Evolutionary conservation across 345 rosid genomes (phyloP), one percentile per base, ranked within the genome.

Genomic region (Citrus glauca): DNA sequence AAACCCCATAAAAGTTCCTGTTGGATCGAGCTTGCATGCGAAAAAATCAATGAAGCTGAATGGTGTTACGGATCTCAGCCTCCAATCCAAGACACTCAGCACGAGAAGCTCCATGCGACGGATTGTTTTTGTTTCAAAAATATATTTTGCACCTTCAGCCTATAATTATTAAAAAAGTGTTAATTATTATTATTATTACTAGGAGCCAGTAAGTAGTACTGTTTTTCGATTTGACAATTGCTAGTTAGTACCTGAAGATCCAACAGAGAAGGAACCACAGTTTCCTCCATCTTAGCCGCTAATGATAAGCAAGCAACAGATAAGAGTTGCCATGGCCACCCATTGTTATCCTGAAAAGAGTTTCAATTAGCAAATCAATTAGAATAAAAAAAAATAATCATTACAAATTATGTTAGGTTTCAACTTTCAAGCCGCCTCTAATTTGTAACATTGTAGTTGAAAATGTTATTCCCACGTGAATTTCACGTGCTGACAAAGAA

Each of bases 261-360:
- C 75, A 92, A 61, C 24, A 94, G 90, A 76, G 84, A 79, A 79
- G 98, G 99, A 91, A 89, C 99, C 74, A 90, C 87, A 73, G 92
- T 87, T 84, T 94, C 99, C 97, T 96, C 99, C 98, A 96, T 91
- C 83, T 96, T 96, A 1, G 98, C 99, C 28, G 99, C 99, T 81
- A 96, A 74, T 20, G 99, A 96, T 90, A 96, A 80, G 89, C 99
- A 96, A 72, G 98, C 95, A 59, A 89, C 89, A 17, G 97, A 86
- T 81, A 96, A 79, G 72, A 96, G 99, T 73, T 96, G 99, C 93
- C 87, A 74, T 73, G 95, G 97, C 99, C 99, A 94, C 73, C 93
- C 97, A 42, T 84, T 79, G 22, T 84, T 82, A 81, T 88, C 86
- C 98, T 93, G 91, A 66, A 81, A 53, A 57, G 7, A 71, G 40